phyloP scores from a whole-genome alignment of 2,329 filamentous ascomycete species.

The Colletotrichum destructivum region DNA sequence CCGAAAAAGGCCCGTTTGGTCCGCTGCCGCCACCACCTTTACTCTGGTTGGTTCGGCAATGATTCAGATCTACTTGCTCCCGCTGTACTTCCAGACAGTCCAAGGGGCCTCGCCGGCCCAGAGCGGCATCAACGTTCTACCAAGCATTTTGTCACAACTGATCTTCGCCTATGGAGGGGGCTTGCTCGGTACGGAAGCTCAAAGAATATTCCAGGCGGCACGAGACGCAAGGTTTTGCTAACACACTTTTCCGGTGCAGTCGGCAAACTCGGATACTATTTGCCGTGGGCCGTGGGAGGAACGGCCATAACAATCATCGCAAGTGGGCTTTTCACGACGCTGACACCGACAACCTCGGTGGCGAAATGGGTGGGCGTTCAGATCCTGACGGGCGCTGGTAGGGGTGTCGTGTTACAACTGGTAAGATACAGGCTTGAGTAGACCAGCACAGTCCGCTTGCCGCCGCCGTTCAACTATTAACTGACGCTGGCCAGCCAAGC shows the following conservation, averaged over 20 bases:
- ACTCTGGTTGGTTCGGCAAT: conserved; percentile 26
- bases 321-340: conserved; percentile 40
- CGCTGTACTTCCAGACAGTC: conserved; percentile 55
- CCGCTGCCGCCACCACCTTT: conserved; percentile 60
- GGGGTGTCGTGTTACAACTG: conserved; percentile 47
- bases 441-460: conserved; percentile 52
- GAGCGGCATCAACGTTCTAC: conserved; percentile 53
- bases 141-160: conserved; percentile 48
- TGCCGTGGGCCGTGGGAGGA: conserved; percentile 40
- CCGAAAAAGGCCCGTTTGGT: conserved; percentile 43
- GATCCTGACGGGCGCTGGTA: conserved; percentile 40
- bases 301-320: conserved; percentile 34
- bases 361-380: conserved; percentile 43
- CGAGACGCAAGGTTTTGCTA: background rate
- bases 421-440: background rate
- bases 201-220: background rate
- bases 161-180: conserved; percentile 45
- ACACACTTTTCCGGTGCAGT: conserved; percentile 21
- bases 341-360: conserved; percentile 33
- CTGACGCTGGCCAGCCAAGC: conserved; percentile 42
- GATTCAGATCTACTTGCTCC: conserved; percentile 49
- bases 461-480: background rate
- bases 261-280: conserved; percentile 40
- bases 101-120: conserved; percentile 46
- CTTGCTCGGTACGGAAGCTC: conserved; percentile 44